A percentile compares a stretch with the other conserved stretches of the same genome.
These are phyloP conservation scores for Lomentospora prolificans DNA, from an alignment of 2,329 filamentous ascomycete species.

Conservation along the genomic window DNA sequence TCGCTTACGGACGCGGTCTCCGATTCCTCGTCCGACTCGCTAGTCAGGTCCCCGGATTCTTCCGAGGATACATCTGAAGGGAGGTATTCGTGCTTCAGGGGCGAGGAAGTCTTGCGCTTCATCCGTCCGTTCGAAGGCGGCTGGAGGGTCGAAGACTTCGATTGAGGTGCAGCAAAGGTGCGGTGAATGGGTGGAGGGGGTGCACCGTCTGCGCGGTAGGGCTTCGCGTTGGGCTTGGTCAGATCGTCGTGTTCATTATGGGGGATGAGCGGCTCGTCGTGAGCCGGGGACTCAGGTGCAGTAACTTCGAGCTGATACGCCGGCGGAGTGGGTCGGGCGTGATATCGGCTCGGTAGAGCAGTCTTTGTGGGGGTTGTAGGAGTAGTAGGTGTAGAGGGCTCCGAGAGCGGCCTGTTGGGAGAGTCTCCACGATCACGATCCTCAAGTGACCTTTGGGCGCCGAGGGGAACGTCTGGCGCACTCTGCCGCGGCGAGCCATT, in stretches of 20 bases:
- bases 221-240: slow-evolving; percentile 23
- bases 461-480: slow-evolving; percentile 21
- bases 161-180: slow-evolving; percentile 23
- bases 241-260: slow-evolving; percentile 11
- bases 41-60: slow-evolving; percentile 46
- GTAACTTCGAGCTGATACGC: not conserved
- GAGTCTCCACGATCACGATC: not conserved
- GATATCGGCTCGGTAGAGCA: slow-evolving; percentile 23
- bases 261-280: not conserved
- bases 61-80: slow-evolving; percentile 63
- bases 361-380: slow-evolving; percentile 16
- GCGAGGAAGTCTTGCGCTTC: slow-evolving; percentile 57
- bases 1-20: slow-evolving; percentile 17
- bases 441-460: slow-evolving; percentile 15
- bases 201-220: slow-evolving; percentile 42
- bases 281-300: not conserved
- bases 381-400: not conserved
- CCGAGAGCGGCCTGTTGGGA: slow-evolving; percentile 2
- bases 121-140: slow-evolving; percentile 7
- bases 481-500: slow-evolving; percentile 14
- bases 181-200: slow-evolving; percentile 46
- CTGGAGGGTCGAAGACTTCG: slow-evolving; percentile 21
- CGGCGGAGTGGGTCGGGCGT: slow-evolving; percentile 15
- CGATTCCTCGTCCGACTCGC: slow-evolving; percentile 41
- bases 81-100: slow-evolving; percentile 92